phyloP scores from a whole-genome alignment of 169 alveolate genomes.

The Theileria luwenshuni region DNA sequence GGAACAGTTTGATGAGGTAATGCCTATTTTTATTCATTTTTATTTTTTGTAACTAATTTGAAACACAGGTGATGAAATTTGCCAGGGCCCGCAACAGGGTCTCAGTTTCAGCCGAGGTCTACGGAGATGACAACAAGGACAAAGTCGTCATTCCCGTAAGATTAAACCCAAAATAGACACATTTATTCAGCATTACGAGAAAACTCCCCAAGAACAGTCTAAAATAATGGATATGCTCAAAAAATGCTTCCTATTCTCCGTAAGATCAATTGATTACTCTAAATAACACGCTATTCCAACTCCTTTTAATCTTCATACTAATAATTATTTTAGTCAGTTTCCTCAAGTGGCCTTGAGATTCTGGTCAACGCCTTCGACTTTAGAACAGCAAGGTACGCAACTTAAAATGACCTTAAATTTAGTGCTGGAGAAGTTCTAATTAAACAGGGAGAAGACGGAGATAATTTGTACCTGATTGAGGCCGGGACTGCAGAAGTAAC shows the following conservation, averaged over 20 bases:
- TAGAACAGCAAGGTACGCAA: slow-evolving; percentile 30
- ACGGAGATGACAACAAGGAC: slow-evolving; percentile 36
- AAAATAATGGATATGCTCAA: slow-evolving; percentile 39
- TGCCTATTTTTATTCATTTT: not conserved
- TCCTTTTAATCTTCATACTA: not conserved
- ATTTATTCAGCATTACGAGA: slow-evolving; percentile 41
- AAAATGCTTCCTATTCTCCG: slow-evolving; percentile 65
- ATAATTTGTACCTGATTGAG: slow-evolving; percentile 89
- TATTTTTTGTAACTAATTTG: not conserved
- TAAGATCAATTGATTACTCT: too few species aligned
- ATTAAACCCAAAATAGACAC: not conserved
- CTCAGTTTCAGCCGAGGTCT: slow-evolving; percentile 68
- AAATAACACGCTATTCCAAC: too few species aligned
- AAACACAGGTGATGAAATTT: slow-evolving; percentile 46
- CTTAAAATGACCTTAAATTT: not conserved
- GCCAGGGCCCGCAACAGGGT: slow-evolving; percentile 55
- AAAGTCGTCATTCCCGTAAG: slow-evolving; percentile 59
- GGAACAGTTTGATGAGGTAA: slow-evolving; percentile 38
- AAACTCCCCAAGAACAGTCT: slow-evolving; percentile 55
- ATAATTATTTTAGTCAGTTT: slow-evolving; percentile 33
- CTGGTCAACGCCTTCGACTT: slow-evolving; percentile 60
- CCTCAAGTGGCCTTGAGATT: slow-evolving; percentile 29
- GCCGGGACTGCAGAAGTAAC: slow-evolving; percentile 88
- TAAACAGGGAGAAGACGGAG: slow-evolving; percentile 95
- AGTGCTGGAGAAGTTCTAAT: slow-evolving; percentile 78